These are phyloP conservation scores for Colletotrichum sp. DNA, from an alignment of 2,329 filamentous ascomycete genomes.

Conservation along the genomic window DNA sequence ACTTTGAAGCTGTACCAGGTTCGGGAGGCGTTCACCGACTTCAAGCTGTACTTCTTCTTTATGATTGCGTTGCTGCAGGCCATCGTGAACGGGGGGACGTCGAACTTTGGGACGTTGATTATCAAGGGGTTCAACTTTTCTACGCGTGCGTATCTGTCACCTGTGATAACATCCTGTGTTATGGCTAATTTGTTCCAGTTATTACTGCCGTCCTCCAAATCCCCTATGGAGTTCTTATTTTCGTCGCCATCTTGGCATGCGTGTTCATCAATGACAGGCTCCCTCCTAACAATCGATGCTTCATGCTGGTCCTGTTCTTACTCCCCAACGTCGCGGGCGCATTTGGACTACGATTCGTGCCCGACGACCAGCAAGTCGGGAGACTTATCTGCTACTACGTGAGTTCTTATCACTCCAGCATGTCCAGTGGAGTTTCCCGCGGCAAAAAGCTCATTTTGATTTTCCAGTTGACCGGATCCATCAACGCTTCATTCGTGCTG, in stretches of 20 bases:
- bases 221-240: background rate
- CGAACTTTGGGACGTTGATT: background rate
- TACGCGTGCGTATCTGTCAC: background rate
- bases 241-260: background rate
- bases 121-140: background rate
- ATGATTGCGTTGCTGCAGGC: background rate
- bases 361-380: background rate
- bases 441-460: background rate
- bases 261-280: background rate
- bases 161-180: fast-evolving
- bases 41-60: background rate
- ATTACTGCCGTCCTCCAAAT: fast-evolving
- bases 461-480: background rate
- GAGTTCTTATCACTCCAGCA: background rate
- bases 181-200: background rate
- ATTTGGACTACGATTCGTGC: background rate
- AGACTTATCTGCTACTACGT: background rate
- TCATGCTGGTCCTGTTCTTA: background rate
- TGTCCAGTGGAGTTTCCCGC: background rate
- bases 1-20: background rate
- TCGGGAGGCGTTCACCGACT: background rate
- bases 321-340: background rate
- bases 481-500: background rate
- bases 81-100: background rate
- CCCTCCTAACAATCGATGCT: background rate